Conservation (phyloP, 176 grass and related monocot species). For the Oryza glaberrima region DNA sequence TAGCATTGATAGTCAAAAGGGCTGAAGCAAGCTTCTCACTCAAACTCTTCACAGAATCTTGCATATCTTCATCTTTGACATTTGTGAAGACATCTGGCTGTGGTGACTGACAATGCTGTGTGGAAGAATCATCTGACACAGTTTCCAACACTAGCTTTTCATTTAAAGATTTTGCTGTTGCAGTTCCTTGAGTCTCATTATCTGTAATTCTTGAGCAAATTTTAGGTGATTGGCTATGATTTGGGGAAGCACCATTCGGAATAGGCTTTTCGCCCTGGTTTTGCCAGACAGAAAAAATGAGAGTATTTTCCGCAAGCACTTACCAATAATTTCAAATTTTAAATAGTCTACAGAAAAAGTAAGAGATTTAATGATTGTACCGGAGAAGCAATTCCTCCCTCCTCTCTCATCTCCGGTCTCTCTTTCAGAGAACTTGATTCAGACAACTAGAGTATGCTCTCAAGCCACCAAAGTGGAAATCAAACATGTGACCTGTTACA, state of each 20-base stretch:
- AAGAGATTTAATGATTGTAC: background rate
- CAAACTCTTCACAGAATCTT: conserved; percentile 77
- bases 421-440: conserved; percentile 20
- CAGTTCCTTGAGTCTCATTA: conserved; percentile 45
- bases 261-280: conserved; percentile 53
- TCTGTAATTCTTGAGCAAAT: conserved; percentile 50
- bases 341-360: background rate
- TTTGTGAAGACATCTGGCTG: conserved; percentile 38
- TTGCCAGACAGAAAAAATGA: conserved; percentile 25
- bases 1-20: conserved; percentile 76
- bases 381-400: conserved; percentile 13
- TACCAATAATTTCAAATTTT: conserved; percentile 4
- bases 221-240: conserved; percentile 56
- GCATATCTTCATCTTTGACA: conserved; percentile 35
- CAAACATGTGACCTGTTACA: conserved; percentile 33
- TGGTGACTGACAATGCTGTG: conserved; percentile 37
- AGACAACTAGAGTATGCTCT: background rate
- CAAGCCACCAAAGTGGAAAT: background rate
- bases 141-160: conserved; percentile 41
- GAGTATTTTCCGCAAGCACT: conserved; percentile 33
- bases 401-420: background rate
- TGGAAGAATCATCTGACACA: conserved; percentile 46
- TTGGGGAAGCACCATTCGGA: conserved; percentile 46
- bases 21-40: conserved; percentile 85
- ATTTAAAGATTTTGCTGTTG: conserved; percentile 39